Evolutionary conservation across 257 asterid species (phyloP), one percentile per base, ranked within the genome.

Genomic region (Solanum ossicruentum): DNA sequence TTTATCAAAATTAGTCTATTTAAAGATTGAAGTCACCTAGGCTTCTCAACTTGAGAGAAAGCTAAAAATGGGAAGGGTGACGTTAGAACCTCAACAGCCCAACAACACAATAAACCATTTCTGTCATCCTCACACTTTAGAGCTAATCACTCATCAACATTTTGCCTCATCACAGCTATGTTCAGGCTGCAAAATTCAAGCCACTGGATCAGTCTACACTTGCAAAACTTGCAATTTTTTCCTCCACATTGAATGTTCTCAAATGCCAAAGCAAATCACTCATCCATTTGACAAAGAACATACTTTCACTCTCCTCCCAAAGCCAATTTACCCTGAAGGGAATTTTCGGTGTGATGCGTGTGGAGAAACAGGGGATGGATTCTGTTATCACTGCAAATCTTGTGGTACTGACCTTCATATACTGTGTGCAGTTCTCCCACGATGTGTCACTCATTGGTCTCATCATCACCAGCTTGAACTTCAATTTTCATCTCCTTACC

Each of bases 201-300:
- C 86, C 54, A 81, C 87, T 7, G 92, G 91, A 11, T 55, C 21
- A 1, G 39, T 93, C 60, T 94, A 93, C 86, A 66, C 88, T 8
- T 94, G 97, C 89, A 87, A 87, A 9, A 2, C 65, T 7, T 92
- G 97, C 91, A 81, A 84, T 69, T 93, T 55, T 70, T 89, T 88
- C 82, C 97, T 94, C 41, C 95, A 93, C 87, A 41, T 69, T 4
- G 84, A 80, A 47, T 94, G 98, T 85, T 85, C 90, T 87, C 82
- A 91, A 56, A 84, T 93, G 95, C 97, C 95, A 4, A 63, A 9
- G 10, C 71, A 80, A 78, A 91, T 93, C 88, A 85, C 88, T 1
- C 98, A 94, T 82, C 93, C 93, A 54, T 94, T 83, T 75, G 91
- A 91, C 57, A 84, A 87, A 65, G 84, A 83, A 20, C 94, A 93